These are phyloP conservation scores for Aspergillus sclerotioniger DNA, from an alignment of 495 filamentous ascomycete genomes.

Conservation along the genomic window DNA sequence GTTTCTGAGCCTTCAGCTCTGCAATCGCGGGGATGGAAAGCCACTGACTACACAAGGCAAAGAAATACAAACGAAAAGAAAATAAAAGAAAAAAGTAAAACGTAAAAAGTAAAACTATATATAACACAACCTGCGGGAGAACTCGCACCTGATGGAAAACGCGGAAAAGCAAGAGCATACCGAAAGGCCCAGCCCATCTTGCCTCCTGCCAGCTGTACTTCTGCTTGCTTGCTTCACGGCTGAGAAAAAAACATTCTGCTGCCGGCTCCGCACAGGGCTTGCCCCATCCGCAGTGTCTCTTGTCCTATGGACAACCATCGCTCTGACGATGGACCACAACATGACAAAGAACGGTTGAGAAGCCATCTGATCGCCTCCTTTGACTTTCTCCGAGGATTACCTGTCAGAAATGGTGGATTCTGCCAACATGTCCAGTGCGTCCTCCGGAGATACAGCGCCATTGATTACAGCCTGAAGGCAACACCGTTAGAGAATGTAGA, in stretches of 20 bases:
- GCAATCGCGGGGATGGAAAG: background rate
- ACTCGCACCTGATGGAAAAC: too few relatives aligned
- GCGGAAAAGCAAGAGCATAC: too few relatives aligned
- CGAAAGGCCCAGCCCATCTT: background rate
- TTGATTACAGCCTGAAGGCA: too few relatives aligned
- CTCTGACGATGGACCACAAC: background rate
- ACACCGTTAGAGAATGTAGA: too few relatives aligned
- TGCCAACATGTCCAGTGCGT: background rate
- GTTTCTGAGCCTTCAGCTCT: background rate
- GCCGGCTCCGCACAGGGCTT: background rate
- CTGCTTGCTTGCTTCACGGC: background rate
- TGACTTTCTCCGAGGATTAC: constrained; percentile 4
- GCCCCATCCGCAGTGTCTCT: background rate
- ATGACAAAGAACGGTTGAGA: constrained; percentile 5
- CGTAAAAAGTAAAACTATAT: background rate
- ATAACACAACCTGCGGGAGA: background rate
- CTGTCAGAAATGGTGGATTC: constrained; percentile 13
- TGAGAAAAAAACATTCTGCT: background rate
- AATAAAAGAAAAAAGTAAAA: background rate
- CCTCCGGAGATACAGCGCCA: background rate
- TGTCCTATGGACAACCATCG: background rate
- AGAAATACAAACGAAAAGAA: background rate
- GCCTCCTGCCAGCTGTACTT: background rate
- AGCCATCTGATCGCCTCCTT: constrained; percentile 4
- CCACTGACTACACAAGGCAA: too few relatives aligned